These are phyloP conservation scores for Tetradesmus obliquus DNA, from an alignment of 139 green algal species.

Conservation along the genomic window DNA sequence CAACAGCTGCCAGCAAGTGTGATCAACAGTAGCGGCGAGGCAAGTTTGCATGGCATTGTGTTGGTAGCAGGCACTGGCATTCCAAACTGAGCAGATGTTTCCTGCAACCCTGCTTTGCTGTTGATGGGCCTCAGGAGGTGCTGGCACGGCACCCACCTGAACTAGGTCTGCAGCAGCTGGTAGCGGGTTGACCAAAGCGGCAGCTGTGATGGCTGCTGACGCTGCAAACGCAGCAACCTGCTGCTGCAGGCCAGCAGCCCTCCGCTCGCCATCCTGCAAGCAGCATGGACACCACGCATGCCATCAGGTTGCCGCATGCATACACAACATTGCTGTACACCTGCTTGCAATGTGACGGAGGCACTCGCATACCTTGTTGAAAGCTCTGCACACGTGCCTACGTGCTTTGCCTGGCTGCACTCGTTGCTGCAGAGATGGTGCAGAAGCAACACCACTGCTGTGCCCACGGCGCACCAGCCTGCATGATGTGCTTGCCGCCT, in stretches of 20 bases:
- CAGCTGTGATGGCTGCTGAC: neutral
- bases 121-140: too few species aligned
- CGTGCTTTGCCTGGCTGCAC: neutral
- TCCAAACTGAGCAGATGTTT: too few species aligned
- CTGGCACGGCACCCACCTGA: neutral
- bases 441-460: neutral
- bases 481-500: neutral
- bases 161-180: conserved; percentile 28
- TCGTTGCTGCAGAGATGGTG: neutral
- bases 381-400: neutral
- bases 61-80: too few species aligned
- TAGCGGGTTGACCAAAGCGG: neutral
- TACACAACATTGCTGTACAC: neutral
- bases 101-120: too few species aligned
- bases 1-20: too few species aligned
- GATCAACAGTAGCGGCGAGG: too few species aligned
- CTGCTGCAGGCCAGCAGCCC: neutral
- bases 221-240: conserved; percentile 3
- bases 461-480: neutral
- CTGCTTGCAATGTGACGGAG: too few species aligned
- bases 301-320: neutral
- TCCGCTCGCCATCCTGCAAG: conserved; percentile 22
- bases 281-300: neutral
- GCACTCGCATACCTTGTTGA: neutral
- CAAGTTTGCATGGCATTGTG: too few species aligned